Percentiles rank a stretch among this genome's conserved stretches.
These are phyloP conservation scores for Irpex sp. DNA, from an alignment of 1,284 basidiomycete genomes.

Conservation along the genomic window DNA sequence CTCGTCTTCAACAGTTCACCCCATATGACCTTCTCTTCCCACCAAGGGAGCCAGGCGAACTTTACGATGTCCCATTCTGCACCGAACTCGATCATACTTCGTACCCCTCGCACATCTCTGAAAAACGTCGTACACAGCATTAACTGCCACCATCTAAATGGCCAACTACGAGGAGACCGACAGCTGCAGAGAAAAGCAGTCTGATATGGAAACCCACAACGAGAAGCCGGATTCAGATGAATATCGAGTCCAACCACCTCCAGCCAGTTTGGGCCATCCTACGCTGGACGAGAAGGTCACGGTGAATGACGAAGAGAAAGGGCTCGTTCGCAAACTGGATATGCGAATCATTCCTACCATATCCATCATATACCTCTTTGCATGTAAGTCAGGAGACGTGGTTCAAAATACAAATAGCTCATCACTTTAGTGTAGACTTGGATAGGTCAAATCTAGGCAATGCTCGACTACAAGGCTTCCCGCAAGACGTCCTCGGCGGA, in stretches of 20 bases:
- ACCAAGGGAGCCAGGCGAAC: too few relatives aligned
- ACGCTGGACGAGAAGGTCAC: neutral
- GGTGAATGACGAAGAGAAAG: constrained; percentile 42
- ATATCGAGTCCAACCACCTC: too few relatives aligned
- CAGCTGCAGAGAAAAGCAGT: too few relatives aligned
- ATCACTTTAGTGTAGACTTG: constrained; percentile 37
- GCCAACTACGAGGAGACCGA: too few relatives aligned
- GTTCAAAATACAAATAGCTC: neutral
- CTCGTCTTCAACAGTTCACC: too few relatives aligned
- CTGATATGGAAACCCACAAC: too few relatives aligned
- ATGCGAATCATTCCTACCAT: constrained; percentile 64
- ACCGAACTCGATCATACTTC: too few relatives aligned
- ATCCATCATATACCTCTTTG: constrained; percentile 71
- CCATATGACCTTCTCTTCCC: too few relatives aligned
- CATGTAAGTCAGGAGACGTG: constrained; percentile 44
- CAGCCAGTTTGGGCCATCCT: neutral
- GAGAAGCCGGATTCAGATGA: neutral
- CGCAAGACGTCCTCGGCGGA: constrained; percentile 58
- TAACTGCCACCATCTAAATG: too few relatives aligned
- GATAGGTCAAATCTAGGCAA: constrained; percentile 77
- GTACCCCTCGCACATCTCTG: too few relatives aligned
- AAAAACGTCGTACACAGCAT: too few relatives aligned
- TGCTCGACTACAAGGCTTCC: constrained; percentile 68
- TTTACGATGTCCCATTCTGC: too few relatives aligned
- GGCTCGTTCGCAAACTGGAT: constrained; percentile 65